Conservation (phyloP, 2,329 filamentous ascomycete species). For the Pseudogymnoascus sp. region DNA sequence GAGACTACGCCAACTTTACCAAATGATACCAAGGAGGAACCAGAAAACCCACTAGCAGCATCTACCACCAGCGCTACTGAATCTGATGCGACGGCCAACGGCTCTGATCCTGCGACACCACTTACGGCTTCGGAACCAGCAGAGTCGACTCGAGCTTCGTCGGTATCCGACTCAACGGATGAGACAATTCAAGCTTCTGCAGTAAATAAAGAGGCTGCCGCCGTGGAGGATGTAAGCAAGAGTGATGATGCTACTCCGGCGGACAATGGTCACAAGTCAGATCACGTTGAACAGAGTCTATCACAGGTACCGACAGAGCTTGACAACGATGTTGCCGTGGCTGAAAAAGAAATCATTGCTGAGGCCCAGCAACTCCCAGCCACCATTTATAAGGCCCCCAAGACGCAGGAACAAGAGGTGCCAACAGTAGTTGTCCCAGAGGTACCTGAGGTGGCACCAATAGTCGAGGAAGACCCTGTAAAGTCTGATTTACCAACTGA, state of each 20-base stretch:
- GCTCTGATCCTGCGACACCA: slow-evolving; percentile 51
- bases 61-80: slow-evolving; percentile 29
- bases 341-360: neutral
- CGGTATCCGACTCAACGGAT: slow-evolving; percentile 53
- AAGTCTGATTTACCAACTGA: neutral
- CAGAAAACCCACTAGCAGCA: slow-evolving; percentile 43
- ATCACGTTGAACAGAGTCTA: neutral
- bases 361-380: neutral
- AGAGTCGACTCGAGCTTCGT: slow-evolving; percentile 55
- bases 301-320: neutral
- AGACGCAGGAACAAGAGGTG: neutral
- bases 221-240: neutral
- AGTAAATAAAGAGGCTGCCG: slow-evolving; percentile 9
- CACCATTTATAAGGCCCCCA: neutral
- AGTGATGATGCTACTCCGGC: neutral
- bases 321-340: neutral
- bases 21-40: slow-evolving; percentile 40
- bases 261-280: neutral
- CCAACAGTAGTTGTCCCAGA: neutral
- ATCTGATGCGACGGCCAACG: slow-evolving; percentile 34
- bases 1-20: slow-evolving; percentile 21
- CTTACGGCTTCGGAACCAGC: slow-evolving; percentile 46
- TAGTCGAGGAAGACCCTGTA: neutral
- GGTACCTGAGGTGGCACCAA: neutral
- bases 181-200: slow-evolving; percentile 40